Evolutionary conservation across 2,329 filamentous ascomycete genomes (phyloP).

Genomic region (Hansfordia pulvinata): DNA sequence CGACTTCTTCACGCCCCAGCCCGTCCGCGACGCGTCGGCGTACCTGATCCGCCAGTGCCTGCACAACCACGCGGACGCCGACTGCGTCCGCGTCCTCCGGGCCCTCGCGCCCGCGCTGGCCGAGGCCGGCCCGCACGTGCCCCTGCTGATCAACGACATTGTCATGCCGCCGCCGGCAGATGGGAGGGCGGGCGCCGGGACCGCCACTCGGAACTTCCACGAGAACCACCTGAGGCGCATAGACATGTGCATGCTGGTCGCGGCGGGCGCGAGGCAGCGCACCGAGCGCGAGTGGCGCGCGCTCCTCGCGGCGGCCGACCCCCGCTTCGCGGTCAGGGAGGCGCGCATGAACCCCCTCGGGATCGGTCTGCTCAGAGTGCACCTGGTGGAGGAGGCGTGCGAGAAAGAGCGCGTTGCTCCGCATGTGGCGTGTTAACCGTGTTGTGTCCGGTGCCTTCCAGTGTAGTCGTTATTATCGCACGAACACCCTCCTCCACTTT

Average conservation of each 20-base stretch:
- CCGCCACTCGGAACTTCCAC: not conserved
- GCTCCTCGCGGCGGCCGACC: slow-evolving; percentile 7
- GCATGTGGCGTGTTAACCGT: too few species aligned
- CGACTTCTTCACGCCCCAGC: slow-evolving; percentile 29
- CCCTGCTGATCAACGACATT: slow-evolving; percentile 9
- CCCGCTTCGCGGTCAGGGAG: too few species aligned
- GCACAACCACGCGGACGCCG: slow-evolving; percentile 31
- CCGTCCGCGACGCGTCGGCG: slow-evolving; percentile 22
- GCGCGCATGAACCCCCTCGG: too few species aligned
- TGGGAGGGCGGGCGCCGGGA: not conserved
- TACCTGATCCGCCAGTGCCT: slow-evolving; percentile 32
- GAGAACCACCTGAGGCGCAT: slow-evolving; percentile 2
- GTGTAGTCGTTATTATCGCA: too few species aligned
- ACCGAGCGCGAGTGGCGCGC: slow-evolving; percentile 10
- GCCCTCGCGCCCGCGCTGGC: slow-evolving; percentile 22
- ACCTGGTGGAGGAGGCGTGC: too few species aligned
- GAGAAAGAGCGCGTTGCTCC: too few species aligned
- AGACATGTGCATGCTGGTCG: slow-evolving; percentile 11
- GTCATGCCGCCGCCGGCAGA: slow-evolving; percentile 4
- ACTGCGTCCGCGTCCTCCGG: slow-evolving; percentile 18
- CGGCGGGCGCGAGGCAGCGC: slow-evolving; percentile 11
- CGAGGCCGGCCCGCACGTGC: slow-evolving; percentile 23
- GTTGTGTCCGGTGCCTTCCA: too few species aligned
- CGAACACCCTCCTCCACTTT: too few species aligned
- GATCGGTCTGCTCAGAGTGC: too few species aligned